Conservation (phyloP, 305 asterid species). For the Fraxinus greggii region DNA sequence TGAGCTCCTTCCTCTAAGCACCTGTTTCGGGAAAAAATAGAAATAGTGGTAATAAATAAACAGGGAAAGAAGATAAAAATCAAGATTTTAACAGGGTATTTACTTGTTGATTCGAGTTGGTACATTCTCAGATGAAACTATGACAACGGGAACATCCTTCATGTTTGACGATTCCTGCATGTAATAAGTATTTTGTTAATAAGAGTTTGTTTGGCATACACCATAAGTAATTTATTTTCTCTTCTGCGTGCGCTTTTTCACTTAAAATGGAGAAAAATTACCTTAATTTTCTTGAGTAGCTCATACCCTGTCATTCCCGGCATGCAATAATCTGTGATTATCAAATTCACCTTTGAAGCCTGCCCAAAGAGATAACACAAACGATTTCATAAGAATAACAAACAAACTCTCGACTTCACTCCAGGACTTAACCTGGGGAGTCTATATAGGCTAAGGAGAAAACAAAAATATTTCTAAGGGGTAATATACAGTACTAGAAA, state of each 20-base stretch:
- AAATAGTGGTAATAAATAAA: background rate
- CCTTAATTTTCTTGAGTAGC: constrained; percentile 69
- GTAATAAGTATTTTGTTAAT: background rate
- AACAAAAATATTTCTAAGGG: background rate
- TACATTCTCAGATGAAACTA: constrained; percentile 64
- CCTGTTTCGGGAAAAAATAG: constrained; percentile 15
- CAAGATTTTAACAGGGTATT: background rate
- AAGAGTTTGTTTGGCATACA: background rate
- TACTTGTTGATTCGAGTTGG: constrained; percentile 49
- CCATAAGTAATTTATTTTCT: background rate
- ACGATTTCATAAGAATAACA: background rate
- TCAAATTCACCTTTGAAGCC: constrained; percentile 58
- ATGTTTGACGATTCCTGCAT: constrained; percentile 53
- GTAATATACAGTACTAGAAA: background rate
- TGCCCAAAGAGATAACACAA: constrained; percentile 7
- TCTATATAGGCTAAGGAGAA: background rate
- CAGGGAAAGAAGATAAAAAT: background rate
- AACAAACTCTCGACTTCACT: background rate
- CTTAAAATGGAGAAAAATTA: constrained; percentile 9
- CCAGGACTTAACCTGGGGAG: background rate
- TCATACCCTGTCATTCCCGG: constrained; percentile 79
- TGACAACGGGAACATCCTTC: constrained; percentile 63
- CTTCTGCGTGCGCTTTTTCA: background rate
- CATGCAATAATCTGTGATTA: constrained; percentile 71
- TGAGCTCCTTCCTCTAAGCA: constrained; percentile 62